Conservation (phyloP, 768 basidiomycete genomes). For the Lactarius sanguifluus region DNA sequence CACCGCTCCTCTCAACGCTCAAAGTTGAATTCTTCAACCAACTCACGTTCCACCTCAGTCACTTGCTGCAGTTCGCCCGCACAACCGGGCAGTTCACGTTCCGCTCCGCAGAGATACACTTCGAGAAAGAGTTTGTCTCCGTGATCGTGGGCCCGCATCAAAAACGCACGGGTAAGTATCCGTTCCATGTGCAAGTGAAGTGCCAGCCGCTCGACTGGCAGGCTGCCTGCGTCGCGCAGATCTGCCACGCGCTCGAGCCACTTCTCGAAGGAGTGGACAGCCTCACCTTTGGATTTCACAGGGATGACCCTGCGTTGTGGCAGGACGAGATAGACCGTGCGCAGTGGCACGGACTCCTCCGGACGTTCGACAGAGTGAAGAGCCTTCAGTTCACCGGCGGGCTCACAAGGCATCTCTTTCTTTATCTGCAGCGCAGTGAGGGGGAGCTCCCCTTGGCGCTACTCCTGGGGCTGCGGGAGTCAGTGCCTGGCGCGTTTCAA, state of each 20-base stretch:
- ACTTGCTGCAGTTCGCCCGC: neutral
- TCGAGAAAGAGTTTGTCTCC: neutral
- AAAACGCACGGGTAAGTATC: neutral
- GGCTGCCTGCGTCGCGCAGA: neutral
- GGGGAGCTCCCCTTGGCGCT: neutral
- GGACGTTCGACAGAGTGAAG: neutral
- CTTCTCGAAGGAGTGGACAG: neutral
- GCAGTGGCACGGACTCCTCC: neutral
- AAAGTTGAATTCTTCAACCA: neutral
- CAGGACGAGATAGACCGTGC: neutral
- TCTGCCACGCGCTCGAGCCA: constrained; percentile 3
- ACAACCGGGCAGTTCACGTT: neutral
- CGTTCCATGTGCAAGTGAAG: neutral
- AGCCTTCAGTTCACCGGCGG: neutral
- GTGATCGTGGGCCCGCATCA: neutral
- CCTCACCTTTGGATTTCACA: constrained; percentile 8
- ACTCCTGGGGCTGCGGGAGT: neutral
- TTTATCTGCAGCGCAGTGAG: neutral
- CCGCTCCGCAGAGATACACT: neutral
- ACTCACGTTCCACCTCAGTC: neutral
- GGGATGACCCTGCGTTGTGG: neutral
- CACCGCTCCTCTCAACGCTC: neutral
- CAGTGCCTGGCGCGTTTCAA: neutral
- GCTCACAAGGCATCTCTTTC: neutral
- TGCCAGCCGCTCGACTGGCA: constrained; percentile 4